phyloP scores from a whole-genome alignment of 176 grass and related monocot species.

The Saccharum spontaneum region DNA sequence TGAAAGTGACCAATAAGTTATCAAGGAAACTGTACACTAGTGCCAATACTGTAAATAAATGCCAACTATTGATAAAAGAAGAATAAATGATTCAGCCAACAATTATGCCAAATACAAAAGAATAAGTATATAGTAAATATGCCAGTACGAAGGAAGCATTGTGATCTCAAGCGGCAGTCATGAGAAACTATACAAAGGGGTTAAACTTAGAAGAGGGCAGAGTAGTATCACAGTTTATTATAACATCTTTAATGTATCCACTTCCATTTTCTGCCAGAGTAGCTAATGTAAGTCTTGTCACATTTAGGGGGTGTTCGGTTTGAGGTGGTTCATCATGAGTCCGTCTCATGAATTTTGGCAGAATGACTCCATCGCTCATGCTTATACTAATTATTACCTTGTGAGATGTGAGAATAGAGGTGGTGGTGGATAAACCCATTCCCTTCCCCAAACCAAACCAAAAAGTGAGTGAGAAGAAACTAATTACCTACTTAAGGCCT shows the following conservation, averaged over 20 bases:
- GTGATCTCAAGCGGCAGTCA: not conserved
- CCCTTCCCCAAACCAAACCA: not conserved
- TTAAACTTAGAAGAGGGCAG: not conserved
- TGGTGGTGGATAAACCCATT: not conserved
- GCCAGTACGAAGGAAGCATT: not conserved
- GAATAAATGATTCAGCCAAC: not conserved
- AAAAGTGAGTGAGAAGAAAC: not conserved
- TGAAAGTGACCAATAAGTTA: slow-evolving; percentile 33
- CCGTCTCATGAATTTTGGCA: not conserved
- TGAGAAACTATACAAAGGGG: not conserved
- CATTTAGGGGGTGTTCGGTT: not conserved
- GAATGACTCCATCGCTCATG: not conserved
- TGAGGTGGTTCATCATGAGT: not conserved
- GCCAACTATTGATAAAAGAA: not conserved
- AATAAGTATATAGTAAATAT: not conserved
- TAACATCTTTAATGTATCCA: not conserved
- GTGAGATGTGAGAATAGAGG: not conserved
- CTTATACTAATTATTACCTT: not conserved
- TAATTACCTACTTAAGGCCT: not conserved
- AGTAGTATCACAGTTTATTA: not conserved
- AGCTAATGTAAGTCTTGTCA: not conserved
- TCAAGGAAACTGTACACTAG: not conserved
- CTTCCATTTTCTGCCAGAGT: not conserved
- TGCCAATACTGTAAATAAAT: not conserved
- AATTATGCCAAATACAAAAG: not conserved